Percentiles rank a stretch among this genome's conserved stretches.
Evolutionary conservation across 75 land plant genomes (phyloP).

Genomic region (Pinus albicaulis): DNA sequence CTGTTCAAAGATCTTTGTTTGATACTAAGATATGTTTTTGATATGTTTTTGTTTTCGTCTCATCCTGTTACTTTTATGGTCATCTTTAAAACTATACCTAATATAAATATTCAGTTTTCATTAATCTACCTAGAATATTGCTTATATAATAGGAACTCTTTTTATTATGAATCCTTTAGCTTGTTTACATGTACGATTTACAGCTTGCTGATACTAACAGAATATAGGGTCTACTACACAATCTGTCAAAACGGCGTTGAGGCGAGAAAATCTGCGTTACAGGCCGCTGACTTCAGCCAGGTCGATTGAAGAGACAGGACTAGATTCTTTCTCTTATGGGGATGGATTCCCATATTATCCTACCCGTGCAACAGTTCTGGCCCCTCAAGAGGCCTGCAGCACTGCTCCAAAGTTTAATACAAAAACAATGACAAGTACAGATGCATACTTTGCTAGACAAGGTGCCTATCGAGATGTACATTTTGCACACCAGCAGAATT

Average conservation of each 20-base stretch:
- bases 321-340: conserved; percentile 31
- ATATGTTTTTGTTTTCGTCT: neutral
- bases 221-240: neutral
- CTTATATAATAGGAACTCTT: neutral
- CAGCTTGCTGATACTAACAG: neutral
- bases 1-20: neutral
- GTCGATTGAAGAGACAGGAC: conserved; percentile 53
- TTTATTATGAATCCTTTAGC: neutral
- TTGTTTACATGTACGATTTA: neutral
- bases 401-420: neutral
- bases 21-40: neutral
- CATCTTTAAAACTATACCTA: neutral
- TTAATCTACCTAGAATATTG: neutral
- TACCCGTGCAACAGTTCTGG: conserved; percentile 7
- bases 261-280: conserved; percentile 31
- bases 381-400: neutral
- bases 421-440: conserved; percentile 1
- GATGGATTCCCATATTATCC: conserved; percentile 20
- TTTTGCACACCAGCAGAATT: neutral
- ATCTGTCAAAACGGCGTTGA: conserved; percentile 31
- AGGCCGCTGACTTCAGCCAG: conserved; percentile 38
- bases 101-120: neutral
- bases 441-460: conserved; percentile 7
- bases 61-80: neutral
- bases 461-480: neutral